Conservation (phyloP, 768 basidiomycete genomes). For the Collybia nuda region DNA sequence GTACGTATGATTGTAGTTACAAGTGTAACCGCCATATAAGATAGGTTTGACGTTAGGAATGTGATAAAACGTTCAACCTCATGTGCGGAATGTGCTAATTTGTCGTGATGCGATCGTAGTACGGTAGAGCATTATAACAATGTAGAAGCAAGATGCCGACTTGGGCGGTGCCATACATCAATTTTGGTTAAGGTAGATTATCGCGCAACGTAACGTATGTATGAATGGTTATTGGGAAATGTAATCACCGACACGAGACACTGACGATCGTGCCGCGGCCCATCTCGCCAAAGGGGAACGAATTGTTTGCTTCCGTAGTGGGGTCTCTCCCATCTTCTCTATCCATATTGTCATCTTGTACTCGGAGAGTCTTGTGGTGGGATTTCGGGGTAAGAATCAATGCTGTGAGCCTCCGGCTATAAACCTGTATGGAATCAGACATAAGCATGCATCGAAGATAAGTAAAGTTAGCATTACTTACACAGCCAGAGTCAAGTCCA, state of each 20-base stretch:
- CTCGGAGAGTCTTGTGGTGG: not conserved
- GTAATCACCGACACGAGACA: constrained; percentile 39
- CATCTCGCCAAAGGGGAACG: constrained; percentile 58
- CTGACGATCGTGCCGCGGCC: constrained; percentile 49
- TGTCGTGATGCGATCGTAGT: too few species aligned
- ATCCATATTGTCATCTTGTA: constrained; percentile 15
- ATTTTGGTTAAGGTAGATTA: too few species aligned
- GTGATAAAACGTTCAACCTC: too few species aligned
- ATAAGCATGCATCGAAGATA: not conserved
- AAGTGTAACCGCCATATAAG: not conserved
- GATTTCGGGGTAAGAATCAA: constrained; percentile 46
- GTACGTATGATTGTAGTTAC: not conserved
- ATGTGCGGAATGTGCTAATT: too few species aligned
- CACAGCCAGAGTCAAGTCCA: constrained; percentile 88
- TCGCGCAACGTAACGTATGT: not conserved
- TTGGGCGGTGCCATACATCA: too few species aligned
- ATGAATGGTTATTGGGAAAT: not conserved
- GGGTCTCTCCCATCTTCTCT: constrained; percentile 17
- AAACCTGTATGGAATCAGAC: constrained; percentile 35
- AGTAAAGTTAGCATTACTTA: constrained; percentile 35
- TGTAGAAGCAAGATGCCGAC: too few species aligned
- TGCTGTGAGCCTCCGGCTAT: constrained; percentile 63
- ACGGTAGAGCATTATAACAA: not conserved
- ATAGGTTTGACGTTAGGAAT: not conserved
- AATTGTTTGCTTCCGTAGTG: constrained; percentile 9